phyloP scores from a whole-genome alignment of 257 asterid species.

The Penstemon newberryi region DNA sequence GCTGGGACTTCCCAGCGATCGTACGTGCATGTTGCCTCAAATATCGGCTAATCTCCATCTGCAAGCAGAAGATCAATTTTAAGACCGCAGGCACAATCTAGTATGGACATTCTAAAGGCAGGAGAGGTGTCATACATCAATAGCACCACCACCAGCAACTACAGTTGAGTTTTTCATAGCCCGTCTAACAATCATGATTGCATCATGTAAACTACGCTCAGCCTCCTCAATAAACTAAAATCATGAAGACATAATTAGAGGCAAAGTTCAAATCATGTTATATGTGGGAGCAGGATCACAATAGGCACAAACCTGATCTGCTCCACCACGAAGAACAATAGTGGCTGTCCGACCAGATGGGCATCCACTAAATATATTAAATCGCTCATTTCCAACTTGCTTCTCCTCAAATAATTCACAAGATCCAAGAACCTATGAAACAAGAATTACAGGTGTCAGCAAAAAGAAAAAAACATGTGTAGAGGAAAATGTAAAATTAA shows the following conservation, averaged over 20 bases:
- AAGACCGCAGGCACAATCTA: constrained; percentile 10
- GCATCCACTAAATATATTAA: constrained; percentile 91
- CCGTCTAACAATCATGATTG: constrained; percentile 81
- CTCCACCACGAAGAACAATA: constrained; percentile 95
- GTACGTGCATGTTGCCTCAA: constrained; percentile 89
- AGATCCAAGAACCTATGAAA: constrained; percentile 70
- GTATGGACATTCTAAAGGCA: constrained; percentile 15
- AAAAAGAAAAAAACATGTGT: background rate
- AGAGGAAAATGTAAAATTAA: background rate
- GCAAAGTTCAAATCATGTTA: constrained; percentile 13
- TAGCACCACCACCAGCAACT: constrained; percentile 95
- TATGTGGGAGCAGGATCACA: background rate
- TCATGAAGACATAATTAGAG: constrained; percentile 34
- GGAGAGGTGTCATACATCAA: constrained; percentile 58
- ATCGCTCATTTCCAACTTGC: constrained; percentile 96
- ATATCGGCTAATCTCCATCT: constrained; percentile 89
- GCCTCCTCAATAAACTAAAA: constrained; percentile 68
- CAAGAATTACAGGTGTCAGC: constrained; percentile 19
- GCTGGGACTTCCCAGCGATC: constrained; percentile 82
- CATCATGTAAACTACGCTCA: constrained; percentile 73
- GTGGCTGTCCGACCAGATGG: constrained; percentile 88
- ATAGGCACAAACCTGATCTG: constrained; percentile 73
- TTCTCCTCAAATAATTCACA: constrained; percentile 86
- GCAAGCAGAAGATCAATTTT: constrained; percentile 25
- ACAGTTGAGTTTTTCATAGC: constrained; percentile 85